Base-by-base conservation (phyloP, 768 basidiomycete genomes). In the Termitomyces sp. region DNA sequence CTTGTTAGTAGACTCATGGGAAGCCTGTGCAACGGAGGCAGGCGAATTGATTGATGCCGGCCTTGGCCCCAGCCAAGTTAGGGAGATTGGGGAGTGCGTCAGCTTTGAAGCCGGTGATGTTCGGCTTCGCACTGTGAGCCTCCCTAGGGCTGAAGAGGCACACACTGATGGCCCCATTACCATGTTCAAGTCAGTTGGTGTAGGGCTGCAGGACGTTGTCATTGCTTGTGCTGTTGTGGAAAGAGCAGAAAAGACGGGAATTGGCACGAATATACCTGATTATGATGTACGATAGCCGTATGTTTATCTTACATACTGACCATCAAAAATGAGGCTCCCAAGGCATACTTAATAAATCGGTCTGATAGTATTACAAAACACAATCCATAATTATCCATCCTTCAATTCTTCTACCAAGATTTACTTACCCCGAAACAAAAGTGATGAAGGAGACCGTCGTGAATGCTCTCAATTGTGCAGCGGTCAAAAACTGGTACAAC, bases 181-280 rank as follows among this genome's bases (percentile, higher is more conserved):
- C 1, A 77, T 95, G 30, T 94, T 92, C 80, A 95, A 94, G 72
- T 90, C 88, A 0, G 94, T 95, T 6, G 93, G 94, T 2, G 71
- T 94, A 6, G 91, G 89, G 1, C 71, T 91, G n/a, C 93, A 95
- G 65, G 94, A 96, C 62, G 89, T 91, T 5, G 89, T 86, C 0
- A 90, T 95, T 58, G 85, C 91, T 10, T 77, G 72, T 55, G 80
- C 87, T 2, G 82, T 93, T 1, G 79, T 92, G 2, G 71, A 79
- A 4, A 77, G 76, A 53, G 92, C 92, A 1, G 73, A 83, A 63
- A 65, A 73, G 54, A 70, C 78, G 64, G 77, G 75, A 1, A 61
- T 82, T 5, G 90, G 92, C 8, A 81, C 73, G 0, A 54, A 64
- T 0, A 71, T 91, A 22, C 59, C 65, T 9, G 65, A 72, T 54